Base-by-base conservation (phyloP, 202 grass and related monocot species). In the Cymbopogon flexuosus region DNA sequence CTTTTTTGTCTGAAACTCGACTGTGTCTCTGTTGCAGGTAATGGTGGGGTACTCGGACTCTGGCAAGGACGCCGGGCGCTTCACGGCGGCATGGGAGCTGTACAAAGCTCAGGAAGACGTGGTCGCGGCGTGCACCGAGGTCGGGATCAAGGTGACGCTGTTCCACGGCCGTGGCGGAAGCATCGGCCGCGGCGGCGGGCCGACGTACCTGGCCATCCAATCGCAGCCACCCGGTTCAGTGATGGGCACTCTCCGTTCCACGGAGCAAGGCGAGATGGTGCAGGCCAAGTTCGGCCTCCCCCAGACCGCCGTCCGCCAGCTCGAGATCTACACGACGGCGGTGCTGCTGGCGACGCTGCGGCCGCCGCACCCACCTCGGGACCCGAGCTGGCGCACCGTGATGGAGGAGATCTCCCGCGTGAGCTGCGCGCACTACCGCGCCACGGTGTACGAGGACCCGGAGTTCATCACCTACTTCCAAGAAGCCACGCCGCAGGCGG, bases 21-120 rank as follows among this genome's bases (percentile, higher is more conserved):
- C 5, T 74, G 0, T 47, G 0, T 45, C 0, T 45, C 33, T 5
- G 13, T 59, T 43, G 27, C 86, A 94, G 94, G 94, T 97, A 34
- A 97, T 97, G 94, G 94, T 97, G 73, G 94, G 94, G 0, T 97
- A 97, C 83, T 97, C 94, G 0, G 94, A 97, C 72, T 97, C 94
- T 3, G 94, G 94, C 84, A 97, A 97, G 80, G 92, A 97, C 77
- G 94, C 94, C 4, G 92, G 94, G 0, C 85, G 94, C 33, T 97
- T 97, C 68, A 94, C 94, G 1, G 92, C 92, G 14, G 92, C 94
- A 2, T 97, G 94, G 94, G 94, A 97, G 79, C 75, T 97, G 58
- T 97, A 97, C 83, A 94, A 93, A 67, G 94, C 94, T 1, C 94
- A 94, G 82, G 94, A 94, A 58, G 90, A 94, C 18, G 90, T 97